A percentile compares a stretch with the other conserved stretches of the same genome.
Conservation (phyloP, 1,284 basidiomycete genomes). For the Trichosporon sp. region DNA sequence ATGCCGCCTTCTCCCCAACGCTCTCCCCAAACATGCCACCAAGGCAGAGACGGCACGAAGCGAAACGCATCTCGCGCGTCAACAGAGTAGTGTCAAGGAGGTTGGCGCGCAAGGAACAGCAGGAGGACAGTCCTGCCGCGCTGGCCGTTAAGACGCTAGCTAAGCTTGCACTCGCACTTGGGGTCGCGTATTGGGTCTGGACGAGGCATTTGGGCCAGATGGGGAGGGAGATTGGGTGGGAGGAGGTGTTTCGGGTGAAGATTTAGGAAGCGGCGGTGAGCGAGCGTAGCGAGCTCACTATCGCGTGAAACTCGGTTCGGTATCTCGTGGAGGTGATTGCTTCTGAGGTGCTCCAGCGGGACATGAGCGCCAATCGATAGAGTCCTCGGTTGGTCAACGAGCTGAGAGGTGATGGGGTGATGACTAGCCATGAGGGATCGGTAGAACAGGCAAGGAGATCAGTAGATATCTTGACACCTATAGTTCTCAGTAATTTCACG, state of each 20-base stretch:
- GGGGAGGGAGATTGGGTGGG: conserved; percentile 13
- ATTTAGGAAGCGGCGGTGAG: not conserved
- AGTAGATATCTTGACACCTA: too few species aligned
- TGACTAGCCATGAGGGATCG: too few species aligned
- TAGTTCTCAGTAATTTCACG: too few species aligned
- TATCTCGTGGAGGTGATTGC: too few species aligned
- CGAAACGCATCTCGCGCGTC: conserved; percentile 20
- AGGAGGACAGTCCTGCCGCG: not conserved
- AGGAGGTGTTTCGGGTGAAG: conserved; percentile 12
- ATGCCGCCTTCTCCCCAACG: not conserved
- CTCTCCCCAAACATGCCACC: not conserved
- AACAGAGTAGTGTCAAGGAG: conserved; percentile 23
- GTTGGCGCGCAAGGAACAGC: conserved; percentile 18
- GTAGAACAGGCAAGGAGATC: too few species aligned
- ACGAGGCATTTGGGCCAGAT: conserved; percentile 11
- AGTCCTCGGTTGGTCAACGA: too few species aligned
- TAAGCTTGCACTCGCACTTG: conserved; percentile 8
- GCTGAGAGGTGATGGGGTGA: too few species aligned
- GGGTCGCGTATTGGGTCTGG: conserved; percentile 15
- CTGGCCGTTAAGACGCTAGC: conserved; percentile 14
- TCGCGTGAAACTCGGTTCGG: too few species aligned
- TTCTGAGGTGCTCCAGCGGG: too few species aligned
- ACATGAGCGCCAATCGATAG: too few species aligned
- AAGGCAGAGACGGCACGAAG: not conserved
- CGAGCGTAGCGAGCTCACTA: not conserved